Evolutionary conservation across 192 early-diverging fungal genomes (phyloP).

Genomic region (Backusella morwellensis): DNA sequence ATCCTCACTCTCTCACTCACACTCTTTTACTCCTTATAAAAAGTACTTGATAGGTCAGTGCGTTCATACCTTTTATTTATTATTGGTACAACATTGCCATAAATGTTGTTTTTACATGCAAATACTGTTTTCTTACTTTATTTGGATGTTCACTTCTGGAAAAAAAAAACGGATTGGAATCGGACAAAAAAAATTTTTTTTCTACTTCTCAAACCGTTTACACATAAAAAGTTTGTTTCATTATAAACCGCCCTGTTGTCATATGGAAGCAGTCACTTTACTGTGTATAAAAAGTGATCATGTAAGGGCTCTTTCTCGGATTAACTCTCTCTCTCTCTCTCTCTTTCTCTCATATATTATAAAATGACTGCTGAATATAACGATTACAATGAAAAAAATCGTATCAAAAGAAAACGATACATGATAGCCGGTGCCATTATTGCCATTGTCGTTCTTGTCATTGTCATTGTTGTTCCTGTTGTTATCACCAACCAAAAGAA

Average conservation of each 20-base stretch:
- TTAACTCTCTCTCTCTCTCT: neutral
- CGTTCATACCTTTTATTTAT: neutral
- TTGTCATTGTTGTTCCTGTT: slow-evolving; percentile 15
- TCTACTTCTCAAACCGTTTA: neutral
- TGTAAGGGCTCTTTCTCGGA: neutral
- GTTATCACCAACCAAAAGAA: slow-evolving; percentile 21
- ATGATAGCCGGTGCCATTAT: neutral
- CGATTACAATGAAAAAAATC: neutral
- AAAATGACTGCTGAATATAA: neutral
- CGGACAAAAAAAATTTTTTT: neutral
- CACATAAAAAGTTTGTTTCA: neutral
- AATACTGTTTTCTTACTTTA: neutral
- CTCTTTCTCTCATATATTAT: neutral
- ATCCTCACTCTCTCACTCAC: neutral
- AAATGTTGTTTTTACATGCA: neutral
- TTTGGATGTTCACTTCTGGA: neutral
- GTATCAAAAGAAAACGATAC: neutral
- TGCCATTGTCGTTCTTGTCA: neutral
- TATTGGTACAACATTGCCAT: neutral
- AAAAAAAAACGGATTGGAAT: neutral
- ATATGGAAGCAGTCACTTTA: neutral
- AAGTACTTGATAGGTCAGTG: neutral
- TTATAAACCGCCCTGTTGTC: neutral
- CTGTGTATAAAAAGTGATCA: neutral
- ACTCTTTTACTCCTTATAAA: neutral